Evolutionary conservation across 176 grass and related monocot genomes (phyloP).

Genomic region (Hyparrhenia diplandra): DNA sequence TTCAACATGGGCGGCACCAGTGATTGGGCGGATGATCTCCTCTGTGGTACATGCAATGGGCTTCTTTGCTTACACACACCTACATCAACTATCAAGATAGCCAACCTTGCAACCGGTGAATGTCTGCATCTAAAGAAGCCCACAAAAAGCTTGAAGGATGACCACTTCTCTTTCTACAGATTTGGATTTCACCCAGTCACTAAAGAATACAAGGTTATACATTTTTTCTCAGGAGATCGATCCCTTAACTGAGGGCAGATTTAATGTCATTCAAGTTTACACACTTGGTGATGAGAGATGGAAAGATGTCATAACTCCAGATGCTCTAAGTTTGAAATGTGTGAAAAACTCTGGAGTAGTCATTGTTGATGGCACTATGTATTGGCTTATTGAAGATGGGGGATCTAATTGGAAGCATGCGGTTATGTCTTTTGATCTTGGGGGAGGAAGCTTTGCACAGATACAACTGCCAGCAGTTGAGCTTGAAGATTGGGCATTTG

Average conservation of each 20-base stretch:
- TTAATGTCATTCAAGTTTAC: conserved; percentile 27
- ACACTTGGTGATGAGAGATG: conserved; percentile 1
- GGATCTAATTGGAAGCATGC: neutral
- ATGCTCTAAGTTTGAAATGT: neutral
- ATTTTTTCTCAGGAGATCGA: neutral
- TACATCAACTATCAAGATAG: too few species aligned
- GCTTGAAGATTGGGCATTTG: neutral
- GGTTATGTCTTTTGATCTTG: conserved; percentile 33
- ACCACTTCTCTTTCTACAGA: too few species aligned
- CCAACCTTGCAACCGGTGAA: too few species aligned
- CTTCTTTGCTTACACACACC: too few species aligned
- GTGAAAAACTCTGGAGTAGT: neutral
- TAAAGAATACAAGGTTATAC: neutral
- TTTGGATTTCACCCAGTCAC: too few species aligned
- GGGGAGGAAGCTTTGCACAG: neutral
- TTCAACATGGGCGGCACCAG: too few species aligned
- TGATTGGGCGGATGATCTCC: too few species aligned
- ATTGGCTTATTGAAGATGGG: conserved; percentile 7
- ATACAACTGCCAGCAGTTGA: neutral
- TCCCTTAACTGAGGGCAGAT: neutral
- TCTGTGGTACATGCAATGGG: too few species aligned
- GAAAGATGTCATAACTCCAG: neutral
- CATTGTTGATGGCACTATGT: conserved; percentile 8
- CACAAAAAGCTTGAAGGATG: too few species aligned
- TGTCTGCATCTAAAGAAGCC: too few species aligned